Conservation (phyloP, 805 yeast species). For the Hanseniaspora lachancei region DNA sequence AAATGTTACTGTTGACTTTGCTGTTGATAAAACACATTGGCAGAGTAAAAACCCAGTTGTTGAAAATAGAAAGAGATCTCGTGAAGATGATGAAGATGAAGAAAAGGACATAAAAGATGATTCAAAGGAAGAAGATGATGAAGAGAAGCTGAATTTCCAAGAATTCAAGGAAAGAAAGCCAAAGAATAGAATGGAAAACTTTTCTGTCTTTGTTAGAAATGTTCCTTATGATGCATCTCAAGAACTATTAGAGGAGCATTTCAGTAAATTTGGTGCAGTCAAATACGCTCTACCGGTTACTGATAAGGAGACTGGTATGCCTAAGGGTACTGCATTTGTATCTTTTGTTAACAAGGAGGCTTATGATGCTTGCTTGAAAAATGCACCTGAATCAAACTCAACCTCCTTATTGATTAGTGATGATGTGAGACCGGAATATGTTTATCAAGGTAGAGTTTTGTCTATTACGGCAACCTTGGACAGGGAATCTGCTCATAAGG, state of each 20-base stretch:
- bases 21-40: constrained; percentile 82
- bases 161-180: constrained; percentile 29
- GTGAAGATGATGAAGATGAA: constrained; percentile 25
- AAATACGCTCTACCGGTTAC: constrained; percentile 87
- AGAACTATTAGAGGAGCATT: constrained; percentile 67
- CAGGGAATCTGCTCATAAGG: constrained; percentile 61
- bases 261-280: constrained; percentile 68
- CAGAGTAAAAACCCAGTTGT: constrained; percentile 37
- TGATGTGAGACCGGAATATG: constrained; percentile 79
- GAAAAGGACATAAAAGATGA: constrained; percentile 30
- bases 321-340: constrained; percentile 91
- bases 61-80: constrained; percentile 30
- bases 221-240: constrained; percentile 88
- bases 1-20: constrained; percentile 86
- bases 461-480: constrained; percentile 77
- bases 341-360: constrained; percentile 57
- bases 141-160: constrained; percentile 26
- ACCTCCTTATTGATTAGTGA: constrained; percentile 71
- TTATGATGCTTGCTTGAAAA: constrained; percentile 52
- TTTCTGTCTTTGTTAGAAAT: constrained; percentile 75
- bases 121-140: constrained; percentile 24
- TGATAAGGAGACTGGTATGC: constrained; percentile 71
- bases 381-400: constrained; percentile 63
- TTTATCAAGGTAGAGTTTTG: constrained; percentile 81
- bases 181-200: constrained; percentile 52